These are phyloP conservation scores for Musa itinerans DNA, from an alignment of 176 grass and related monocot genomes.

Conservation along the genomic window DNA sequence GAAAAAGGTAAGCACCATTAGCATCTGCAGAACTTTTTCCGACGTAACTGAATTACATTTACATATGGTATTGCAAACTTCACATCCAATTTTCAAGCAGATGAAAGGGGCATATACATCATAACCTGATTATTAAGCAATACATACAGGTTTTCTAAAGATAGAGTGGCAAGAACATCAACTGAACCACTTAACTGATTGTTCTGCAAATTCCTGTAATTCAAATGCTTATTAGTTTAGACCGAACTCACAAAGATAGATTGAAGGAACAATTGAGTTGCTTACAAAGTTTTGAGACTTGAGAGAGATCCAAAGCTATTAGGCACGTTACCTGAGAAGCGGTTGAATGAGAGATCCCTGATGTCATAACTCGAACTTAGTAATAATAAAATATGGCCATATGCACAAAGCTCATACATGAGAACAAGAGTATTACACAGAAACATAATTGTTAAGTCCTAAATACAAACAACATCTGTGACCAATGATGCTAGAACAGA, in stretches of 20 bases:
- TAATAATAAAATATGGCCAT: neutral
- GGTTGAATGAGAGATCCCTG: conserved; percentile 94
- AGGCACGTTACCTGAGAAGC: conserved; percentile 70
- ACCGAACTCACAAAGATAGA: neutral
- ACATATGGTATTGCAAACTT: neutral
- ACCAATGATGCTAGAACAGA: neutral
- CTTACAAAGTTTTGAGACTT: conserved; percentile 71
- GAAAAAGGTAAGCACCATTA: neutral
- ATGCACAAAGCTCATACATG: neutral
- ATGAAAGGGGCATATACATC: neutral
- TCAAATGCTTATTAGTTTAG: conserved; percentile 11
- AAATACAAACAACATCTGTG: no score
- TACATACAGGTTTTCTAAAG: conserved; percentile 76
- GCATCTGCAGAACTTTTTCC: neutral
- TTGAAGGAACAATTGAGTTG: conserved; percentile 6
- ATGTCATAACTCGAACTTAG: conserved; percentile 19
- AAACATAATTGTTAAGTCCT: no score
- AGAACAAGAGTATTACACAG: no score
- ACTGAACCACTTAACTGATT: conserved; percentile 75
- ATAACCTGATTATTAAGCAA: conserved; percentile 6
- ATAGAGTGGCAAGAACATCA: conserved; percentile 53
- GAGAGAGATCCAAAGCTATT: conserved; percentile 58
- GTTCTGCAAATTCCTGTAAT: conserved; percentile 67
- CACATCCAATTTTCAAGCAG: neutral
- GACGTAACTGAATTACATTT: neutral